Evolutionary conservation across 306 rosid species (phyloP), one percentile per base, ranked within the genome.

Genomic region (Herpetospermum pedunculosum): DNA sequence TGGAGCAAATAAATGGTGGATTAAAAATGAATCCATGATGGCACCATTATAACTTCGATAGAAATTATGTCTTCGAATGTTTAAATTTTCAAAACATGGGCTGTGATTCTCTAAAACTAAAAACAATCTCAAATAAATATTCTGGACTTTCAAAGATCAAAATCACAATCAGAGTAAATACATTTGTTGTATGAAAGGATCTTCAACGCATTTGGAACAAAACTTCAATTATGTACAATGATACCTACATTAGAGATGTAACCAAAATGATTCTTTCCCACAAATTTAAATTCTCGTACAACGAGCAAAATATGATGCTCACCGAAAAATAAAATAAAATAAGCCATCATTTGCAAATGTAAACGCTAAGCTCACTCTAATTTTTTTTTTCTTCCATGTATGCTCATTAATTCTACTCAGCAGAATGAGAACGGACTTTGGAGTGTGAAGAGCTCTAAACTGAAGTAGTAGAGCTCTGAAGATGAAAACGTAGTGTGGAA

Each of bases 141-240:
- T 34, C 70, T 63, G 21, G 47, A 4, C 72, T 38, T 23, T 23
- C 53, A 67, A 67, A 41, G 19, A 35, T 13, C 35, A 25, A 41
- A 40, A 41, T 41, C 53, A 12, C 35, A 67, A 67, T 50, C 77
- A 34, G 76, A 78, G 58, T 43, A 81, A 47, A 62, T n/a, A 54
- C 40, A 94, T 97, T 96, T 91, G 95, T 96, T 93, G 76, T 85
- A 87, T 50, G 98, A 97, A 55, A 93, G 84, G 78, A 83, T 85
- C 77, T 93, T 93, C 53, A 93, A 83, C 79, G 94, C 98, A 80
- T 91, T 93, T 34, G 98, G 92, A 74, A 93, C 43, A 78, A 93
- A 93, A 25, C 98, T 68, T 79, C 98, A 97, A 85, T 91, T 97
- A n/a, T 87, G 88, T 64, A 82, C 94, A 77, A 93, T 83, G 60